phyloP scores from a whole-genome alignment of 352 stramenopile species.

The Pythium folliculosum region DNA sequence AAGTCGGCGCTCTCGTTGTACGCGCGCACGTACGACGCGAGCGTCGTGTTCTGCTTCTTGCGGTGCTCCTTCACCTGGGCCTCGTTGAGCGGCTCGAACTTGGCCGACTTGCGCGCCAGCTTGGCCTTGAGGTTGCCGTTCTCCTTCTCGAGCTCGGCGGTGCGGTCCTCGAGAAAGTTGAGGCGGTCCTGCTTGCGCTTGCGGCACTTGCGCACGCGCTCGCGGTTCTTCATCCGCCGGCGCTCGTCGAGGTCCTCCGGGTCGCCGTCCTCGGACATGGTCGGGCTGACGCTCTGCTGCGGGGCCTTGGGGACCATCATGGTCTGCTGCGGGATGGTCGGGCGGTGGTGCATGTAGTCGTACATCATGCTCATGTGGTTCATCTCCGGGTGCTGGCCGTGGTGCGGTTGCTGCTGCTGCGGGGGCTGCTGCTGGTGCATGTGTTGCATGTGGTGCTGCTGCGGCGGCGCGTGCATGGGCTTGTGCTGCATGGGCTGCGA shows the following conservation, averaged over 20 bases:
- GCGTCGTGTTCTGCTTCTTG: conserved; percentile 80
- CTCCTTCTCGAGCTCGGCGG: conserved; percentile 81
- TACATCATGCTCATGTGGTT: conserved; percentile 85
- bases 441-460: conserved; percentile 38
- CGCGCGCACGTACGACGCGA: conserved; percentile 69
- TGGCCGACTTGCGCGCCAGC: conserved; percentile 57
- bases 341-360: conserved; percentile 83
- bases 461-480: conserved; percentile 52
- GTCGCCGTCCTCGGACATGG: conserved; percentile 67
- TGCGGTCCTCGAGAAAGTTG: conserved; percentile 87
- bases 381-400: conserved; percentile 56
- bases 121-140: conserved; percentile 77
- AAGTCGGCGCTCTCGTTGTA: conserved; percentile 73
- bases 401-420: conserved; percentile 39
- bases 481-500: conserved; percentile 43
- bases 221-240: conserved; percentile 87
- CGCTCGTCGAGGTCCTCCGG: conserved; percentile 84
- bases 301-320: conserved; percentile 28
- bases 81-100: conserved; percentile 52
- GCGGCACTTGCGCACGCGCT: conserved; percentile 87
- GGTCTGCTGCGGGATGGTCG: conserved; percentile 48
- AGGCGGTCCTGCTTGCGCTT: conserved; percentile 89
- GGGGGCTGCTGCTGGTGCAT: conserved; percentile 25
- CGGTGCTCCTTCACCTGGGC: conserved; percentile 71
- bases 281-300: conserved; percentile 49